Evolutionary conservation across 2,329 filamentous ascomycete genomes (phyloP).

Genomic region (Sclerotinia nivalis): DNA sequence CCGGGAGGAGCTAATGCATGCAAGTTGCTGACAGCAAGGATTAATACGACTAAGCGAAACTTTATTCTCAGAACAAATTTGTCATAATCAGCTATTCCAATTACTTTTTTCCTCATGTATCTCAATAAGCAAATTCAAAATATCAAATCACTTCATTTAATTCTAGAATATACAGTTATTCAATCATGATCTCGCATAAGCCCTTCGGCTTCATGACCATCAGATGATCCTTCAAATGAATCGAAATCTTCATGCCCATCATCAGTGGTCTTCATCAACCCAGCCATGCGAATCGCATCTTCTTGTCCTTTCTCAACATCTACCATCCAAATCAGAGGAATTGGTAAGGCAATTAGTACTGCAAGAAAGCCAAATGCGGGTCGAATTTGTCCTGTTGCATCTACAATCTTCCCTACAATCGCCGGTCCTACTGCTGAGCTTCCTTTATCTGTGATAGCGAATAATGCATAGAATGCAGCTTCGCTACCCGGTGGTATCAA

Average conservation of each 20-base stretch:
- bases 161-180: not conserved
- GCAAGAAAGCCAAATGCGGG: slow-evolving; percentile 93
- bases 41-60: not conserved
- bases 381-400: slow-evolving; percentile 75
- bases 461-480: slow-evolving; percentile 82
- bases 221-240: slow-evolving; percentile 16
- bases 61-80: not conserved
- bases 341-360: slow-evolving; percentile 77
- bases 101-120: not conserved
- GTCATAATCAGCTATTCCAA: not conserved
- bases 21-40: not conserved
- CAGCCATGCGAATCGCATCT: slow-evolving; percentile 66
- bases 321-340: slow-evolving; percentile 81
- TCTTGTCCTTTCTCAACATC: slow-evolving; percentile 76
- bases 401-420: slow-evolving; percentile 90
- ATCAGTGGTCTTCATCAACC: slow-evolving; percentile 53
- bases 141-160: not conserved
- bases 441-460: slow-evolving; percentile 80
- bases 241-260: slow-evolving; percentile 21
- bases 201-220: slow-evolving; percentile 21
- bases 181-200: slow-evolving; percentile 23
- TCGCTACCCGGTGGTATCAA: slow-evolving; percentile 93
- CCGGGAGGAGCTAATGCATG: slow-evolving; percentile 6
- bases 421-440: slow-evolving; percentile 91
- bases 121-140: not conserved